Evolutionary conservation across 805 yeast species (phyloP).

Genomic region (Scheffersomyces amazonensis): DNA sequence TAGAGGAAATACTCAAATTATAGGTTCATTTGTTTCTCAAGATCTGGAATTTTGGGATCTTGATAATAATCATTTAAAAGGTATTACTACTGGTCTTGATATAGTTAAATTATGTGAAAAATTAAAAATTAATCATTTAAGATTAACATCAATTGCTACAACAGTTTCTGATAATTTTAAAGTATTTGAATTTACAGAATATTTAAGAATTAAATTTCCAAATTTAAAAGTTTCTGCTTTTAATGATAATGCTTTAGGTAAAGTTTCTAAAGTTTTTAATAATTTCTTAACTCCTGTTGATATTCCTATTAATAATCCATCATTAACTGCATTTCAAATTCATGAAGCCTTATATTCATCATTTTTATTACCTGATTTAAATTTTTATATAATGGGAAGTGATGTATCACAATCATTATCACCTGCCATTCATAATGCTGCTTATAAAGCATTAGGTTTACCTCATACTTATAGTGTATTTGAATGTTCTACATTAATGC

Average conservation of each 20-base stretch:
- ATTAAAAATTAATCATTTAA: slow-evolving; percentile 3
- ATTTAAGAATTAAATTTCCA: slow-evolving; percentile 3
- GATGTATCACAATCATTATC: slow-evolving; percentile 8
- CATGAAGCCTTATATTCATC: slow-evolving; percentile 6
- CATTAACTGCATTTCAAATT: slow-evolving; percentile 4
- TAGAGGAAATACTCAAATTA: slow-evolving; percentile 7
- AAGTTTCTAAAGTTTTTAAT: slow-evolving; percentile 10
- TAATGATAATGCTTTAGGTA: slow-evolving; percentile 10
- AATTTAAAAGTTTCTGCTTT: slow-evolving; percentile 7
- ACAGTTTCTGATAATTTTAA: slow-evolving; percentile 8
- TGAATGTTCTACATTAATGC: slow-evolving; percentile 8
- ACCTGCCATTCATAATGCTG: slow-evolving; percentile 10
- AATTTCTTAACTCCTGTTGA: slow-evolving; percentile 11
- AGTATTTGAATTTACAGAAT: slow-evolving; percentile 4
- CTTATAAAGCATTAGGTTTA: slow-evolving; percentile 11
- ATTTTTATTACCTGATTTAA: slow-evolving; percentile 8
- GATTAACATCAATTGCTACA: slow-evolving; percentile 7
- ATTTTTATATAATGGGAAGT: slow-evolving; percentile 12
- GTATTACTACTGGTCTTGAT: not conserved
- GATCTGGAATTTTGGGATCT: slow-evolving; percentile 7
- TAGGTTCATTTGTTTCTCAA: slow-evolving; percentile 8
- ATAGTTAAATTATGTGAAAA: slow-evolving; percentile 6
- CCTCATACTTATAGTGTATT: slow-evolving; percentile 7
- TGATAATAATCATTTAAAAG: slow-evolving; percentile 3
- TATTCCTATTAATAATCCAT: not conserved